These are phyloP conservation scores for Spinacia oleracea DNA, from an alignment of 179 eudicot species.

Conservation along the genomic window DNA sequence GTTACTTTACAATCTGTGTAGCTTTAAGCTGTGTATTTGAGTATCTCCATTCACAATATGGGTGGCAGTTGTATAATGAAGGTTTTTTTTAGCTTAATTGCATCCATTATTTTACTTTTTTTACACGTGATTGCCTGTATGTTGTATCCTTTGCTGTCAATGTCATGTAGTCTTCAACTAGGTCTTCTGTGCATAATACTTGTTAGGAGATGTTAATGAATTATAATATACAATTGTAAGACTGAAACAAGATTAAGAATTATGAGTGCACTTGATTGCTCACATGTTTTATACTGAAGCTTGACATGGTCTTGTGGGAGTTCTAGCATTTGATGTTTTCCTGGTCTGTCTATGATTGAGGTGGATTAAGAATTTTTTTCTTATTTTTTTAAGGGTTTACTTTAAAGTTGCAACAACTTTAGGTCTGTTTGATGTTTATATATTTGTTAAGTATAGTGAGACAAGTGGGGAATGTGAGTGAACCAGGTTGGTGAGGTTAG, in stretches of 20 bases:
- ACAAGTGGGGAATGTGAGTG: background rate
- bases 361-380: background rate
- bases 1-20: background rate
- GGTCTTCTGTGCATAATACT: background rate
- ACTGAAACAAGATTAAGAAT: background rate
- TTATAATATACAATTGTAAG: background rate
- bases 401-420: background rate
- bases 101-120: background rate
- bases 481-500: background rate
- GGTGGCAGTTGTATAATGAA: constrained; percentile 4
- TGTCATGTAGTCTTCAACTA: background rate
- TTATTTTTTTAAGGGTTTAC: background rate
- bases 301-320: background rate
- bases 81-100: constrained; percentile 1
- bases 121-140: background rate
- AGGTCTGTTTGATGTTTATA: background rate
- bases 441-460: background rate
- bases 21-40: constrained; percentile 3
- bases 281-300: background rate
- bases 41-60: background rate
- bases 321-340: background rate
- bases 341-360: background rate
- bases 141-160: background rate
- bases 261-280: background rate
- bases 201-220: background rate